Conservation (phyloP, 2,329 filamentous ascomycete genomes). For the Epichloe elymi region DNA sequence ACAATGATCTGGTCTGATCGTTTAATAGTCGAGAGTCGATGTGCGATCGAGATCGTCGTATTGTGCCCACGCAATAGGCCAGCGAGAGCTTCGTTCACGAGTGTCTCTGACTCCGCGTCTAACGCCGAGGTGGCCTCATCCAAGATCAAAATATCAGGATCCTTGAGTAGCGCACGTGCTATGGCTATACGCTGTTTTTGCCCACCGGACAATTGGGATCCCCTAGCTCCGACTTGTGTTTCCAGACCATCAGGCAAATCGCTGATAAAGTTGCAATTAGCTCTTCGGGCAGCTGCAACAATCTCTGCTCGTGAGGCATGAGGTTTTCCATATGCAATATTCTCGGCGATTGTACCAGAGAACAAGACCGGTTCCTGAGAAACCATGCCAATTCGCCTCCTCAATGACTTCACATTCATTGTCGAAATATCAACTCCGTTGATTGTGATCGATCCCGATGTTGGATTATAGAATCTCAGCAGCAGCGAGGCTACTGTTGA, state of each 20-base stretch:
- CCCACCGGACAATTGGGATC: constrained; percentile 85
- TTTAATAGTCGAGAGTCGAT: constrained; percentile 92
- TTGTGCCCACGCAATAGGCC: constrained; percentile 73
- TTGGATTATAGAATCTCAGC: constrained; percentile 82
- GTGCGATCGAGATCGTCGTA: constrained; percentile 95
- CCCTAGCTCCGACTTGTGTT: constrained; percentile 82
- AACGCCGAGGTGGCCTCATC: constrained; percentile 94
- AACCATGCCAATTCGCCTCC: constrained; percentile 87
- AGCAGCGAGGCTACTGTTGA: constrained; percentile 89
- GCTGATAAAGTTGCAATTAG: constrained; percentile 92
- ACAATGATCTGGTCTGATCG: constrained; percentile 91
- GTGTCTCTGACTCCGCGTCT: constrained; percentile 90
- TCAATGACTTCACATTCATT: constrained; percentile 88
- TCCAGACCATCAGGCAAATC: constrained; percentile 95
- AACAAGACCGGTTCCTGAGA: constrained; percentile 91
- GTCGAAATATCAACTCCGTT: constrained; percentile 69
- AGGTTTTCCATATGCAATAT: constrained; percentile 84
- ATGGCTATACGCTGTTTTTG: constrained; percentile 98
- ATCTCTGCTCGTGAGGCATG: constrained; percentile 68
- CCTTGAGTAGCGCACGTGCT: constrained; percentile 82
- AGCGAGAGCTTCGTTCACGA: constrained; percentile 82
- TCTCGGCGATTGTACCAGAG: constrained; percentile 72
- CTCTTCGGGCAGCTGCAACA: constrained; percentile 72
- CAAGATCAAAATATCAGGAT: constrained; percentile 91
- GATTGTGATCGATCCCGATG: constrained; percentile 63